Conservation (phyloP, 2,329 filamentous ascomycete species). For the Cladosporium sp. region DNA sequence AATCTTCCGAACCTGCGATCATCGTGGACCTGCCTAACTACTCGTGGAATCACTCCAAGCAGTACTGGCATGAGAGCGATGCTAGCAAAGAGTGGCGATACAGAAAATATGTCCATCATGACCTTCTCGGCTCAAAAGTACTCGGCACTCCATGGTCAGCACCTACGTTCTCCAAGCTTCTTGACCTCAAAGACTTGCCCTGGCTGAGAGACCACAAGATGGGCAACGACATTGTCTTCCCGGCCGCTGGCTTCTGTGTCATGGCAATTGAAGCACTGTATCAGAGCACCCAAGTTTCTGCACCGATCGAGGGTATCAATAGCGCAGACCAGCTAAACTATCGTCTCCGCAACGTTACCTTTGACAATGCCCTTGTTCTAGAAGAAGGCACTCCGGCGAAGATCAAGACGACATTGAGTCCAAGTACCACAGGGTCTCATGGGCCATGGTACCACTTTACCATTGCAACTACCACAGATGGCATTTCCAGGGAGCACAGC, state of each 20-base stretch:
- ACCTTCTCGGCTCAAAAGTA: slow-evolving; percentile 47
- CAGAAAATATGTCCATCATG: slow-evolving; percentile 36
- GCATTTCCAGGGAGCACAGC: not conserved
- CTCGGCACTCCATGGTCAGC: not conserved
- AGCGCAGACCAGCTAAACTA: not conserved
- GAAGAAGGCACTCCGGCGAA: not conserved
- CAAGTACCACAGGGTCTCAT: not conserved
- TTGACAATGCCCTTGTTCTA: not conserved
- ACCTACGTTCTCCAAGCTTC: not conserved
- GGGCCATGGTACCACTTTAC: not conserved
- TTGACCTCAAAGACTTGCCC: not conserved
- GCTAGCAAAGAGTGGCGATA: not conserved
- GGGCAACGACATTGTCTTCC: slow-evolving; percentile 12
- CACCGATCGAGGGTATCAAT: not conserved
- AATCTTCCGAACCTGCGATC: not conserved
- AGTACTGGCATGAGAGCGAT: slow-evolving; percentile 21
- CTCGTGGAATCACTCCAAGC: slow-evolving; percentile 20
- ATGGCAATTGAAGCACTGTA: slow-evolving; percentile 26
- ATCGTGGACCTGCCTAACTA: not conserved
- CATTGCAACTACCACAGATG: not conserved
- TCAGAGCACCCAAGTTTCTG: not conserved
- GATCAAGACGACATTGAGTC: not conserved
- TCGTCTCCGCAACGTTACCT: not conserved
- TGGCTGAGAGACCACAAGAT: slow-evolving; percentile 8
- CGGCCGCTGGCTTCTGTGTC: slow-evolving; percentile 22